phyloP scores from a whole-genome alignment of 2,329 filamentous ascomycete species.

The Madurella mycetomatis region DNA sequence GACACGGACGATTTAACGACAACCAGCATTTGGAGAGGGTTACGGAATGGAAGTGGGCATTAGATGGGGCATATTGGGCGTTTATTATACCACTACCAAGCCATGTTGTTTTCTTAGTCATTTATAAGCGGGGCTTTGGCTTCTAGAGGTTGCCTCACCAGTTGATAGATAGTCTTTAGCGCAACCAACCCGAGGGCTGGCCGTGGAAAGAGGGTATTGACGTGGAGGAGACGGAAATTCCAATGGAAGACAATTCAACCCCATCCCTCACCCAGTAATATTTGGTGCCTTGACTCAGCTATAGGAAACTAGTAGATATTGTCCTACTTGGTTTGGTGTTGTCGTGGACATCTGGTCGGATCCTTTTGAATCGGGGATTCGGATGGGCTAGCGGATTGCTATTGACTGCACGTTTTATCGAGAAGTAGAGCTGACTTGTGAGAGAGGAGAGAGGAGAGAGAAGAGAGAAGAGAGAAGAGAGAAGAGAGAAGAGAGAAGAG shows the following conservation, averaged over 20 bases:
- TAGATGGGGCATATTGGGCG: conserved; percentile 21
- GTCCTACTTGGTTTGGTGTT: too few relatives aligned
- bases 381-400: too few relatives aligned
- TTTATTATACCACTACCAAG: conserved; percentile 9
- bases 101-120: neutral
- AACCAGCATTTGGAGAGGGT: neutral
- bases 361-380: too few relatives aligned
- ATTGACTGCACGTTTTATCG: too few relatives aligned
- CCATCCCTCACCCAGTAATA: neutral
- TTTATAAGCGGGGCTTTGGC: neutral
- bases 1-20: conserved; percentile 6
- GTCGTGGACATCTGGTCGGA: too few relatives aligned
- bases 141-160: neutral
- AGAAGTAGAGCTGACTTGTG: too few relatives aligned
- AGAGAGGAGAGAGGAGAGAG: too few relatives aligned
- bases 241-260: neutral
- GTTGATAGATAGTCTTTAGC: too few relatives aligned
- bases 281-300: neutral
- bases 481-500: too few relatives aligned
- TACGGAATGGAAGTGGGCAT: conserved; percentile 10
- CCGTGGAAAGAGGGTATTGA: neutral
- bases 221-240: neutral
- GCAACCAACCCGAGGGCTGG: neutral
- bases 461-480: too few relatives aligned
- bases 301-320: too few relatives aligned